Conservation (phyloP, 257 asterid species). For the Henckelia pumila region DNA sequence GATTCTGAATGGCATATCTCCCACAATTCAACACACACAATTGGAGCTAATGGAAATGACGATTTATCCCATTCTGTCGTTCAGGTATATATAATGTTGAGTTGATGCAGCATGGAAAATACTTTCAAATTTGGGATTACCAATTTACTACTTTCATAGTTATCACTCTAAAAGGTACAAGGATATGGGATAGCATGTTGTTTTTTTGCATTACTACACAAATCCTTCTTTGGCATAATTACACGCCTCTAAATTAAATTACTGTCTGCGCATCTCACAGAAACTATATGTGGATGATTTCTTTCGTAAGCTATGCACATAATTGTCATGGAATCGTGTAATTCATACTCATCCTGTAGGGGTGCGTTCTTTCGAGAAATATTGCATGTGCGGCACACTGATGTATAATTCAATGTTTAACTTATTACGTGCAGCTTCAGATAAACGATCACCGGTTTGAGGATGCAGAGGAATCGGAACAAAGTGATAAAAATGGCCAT, state of each 20-base stretch:
- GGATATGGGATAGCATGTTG: neutral
- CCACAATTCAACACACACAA: slow-evolving; percentile 45
- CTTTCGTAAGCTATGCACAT: neutral
- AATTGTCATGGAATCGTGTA: neutral
- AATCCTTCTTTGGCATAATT: too few relatives aligned
- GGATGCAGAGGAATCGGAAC: slow-evolving; percentile 89
- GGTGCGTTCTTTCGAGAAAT: neutral
- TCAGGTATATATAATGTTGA: slow-evolving; percentile 42
- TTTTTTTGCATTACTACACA: too few relatives aligned
- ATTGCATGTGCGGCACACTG: neutral
- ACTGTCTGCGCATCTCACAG: neutral
- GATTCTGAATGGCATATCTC: slow-evolving; percentile 54
- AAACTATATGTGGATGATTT: neutral
- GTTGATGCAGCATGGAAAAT: neutral
- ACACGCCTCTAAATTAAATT: neutral
- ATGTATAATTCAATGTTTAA: slow-evolving; percentile 11
- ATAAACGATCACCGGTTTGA: slow-evolving; percentile 79
- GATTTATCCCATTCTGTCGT: slow-evolving; percentile 70
- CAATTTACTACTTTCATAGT: neutral
- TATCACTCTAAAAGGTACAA: neutral
- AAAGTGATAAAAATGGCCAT: slow-evolving; percentile 39
- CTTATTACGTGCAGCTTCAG: slow-evolving; percentile 62
- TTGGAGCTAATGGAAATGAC: slow-evolving; percentile 76
- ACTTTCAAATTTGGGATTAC: neutral
- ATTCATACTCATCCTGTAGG: neutral